A percentile compares a stretch with the other conserved stretches of the same genome.
Evolutionary conservation across 1,284 basidiomycete genomes (phyloP).

Genomic region (Apiotrichum akiyoshidainum): DNA sequence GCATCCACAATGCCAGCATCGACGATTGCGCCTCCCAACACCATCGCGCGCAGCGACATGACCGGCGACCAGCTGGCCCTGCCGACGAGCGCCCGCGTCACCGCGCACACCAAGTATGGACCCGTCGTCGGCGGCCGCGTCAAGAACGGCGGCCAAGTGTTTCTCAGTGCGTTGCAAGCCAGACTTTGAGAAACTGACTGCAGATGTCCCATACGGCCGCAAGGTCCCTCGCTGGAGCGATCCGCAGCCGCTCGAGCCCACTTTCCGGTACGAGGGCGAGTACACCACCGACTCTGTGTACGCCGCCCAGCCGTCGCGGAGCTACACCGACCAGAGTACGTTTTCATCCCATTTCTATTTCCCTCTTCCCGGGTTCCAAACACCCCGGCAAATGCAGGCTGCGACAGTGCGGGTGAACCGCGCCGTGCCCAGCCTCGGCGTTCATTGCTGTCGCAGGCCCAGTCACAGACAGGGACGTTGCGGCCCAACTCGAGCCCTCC

Average conservation of each 20-base stretch:
- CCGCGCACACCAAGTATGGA: slow-evolving; percentile 28
- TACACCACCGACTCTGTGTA: slow-evolving; percentile 60
- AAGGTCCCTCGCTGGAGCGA: slow-evolving; percentile 64
- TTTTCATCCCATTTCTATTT: slow-evolving; percentile 5
- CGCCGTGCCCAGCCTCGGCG: too few species aligned
- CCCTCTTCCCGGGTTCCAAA: not conserved
- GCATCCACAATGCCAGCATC: slow-evolving; percentile 11
- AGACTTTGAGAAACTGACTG: not conserved
- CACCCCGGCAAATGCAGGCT: too few species aligned
- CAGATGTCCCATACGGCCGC: slow-evolving; percentile 70
- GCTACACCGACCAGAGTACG: slow-evolving; percentile 53
- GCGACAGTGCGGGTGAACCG: too few species aligned
- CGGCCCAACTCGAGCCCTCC: too few species aligned
- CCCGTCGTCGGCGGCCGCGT: slow-evolving; percentile 30
- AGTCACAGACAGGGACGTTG: too few species aligned
- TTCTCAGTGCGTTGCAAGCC: slow-evolving; percentile 30
- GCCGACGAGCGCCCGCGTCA: slow-evolving; percentile 21
- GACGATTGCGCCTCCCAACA: slow-evolving; percentile 11
- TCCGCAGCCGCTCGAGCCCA: slow-evolving; percentile 58
- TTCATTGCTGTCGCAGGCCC: too few species aligned
- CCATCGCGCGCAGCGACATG: slow-evolving; percentile 27
- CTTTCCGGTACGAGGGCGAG: slow-evolving; percentile 59
- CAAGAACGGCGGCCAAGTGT: slow-evolving; percentile 36
- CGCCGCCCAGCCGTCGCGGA: slow-evolving; percentile 36
- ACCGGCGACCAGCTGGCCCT: slow-evolving; percentile 39